Base-by-base conservation (phyloP, 2,329 filamentous ascomycete genomes). In the Zalaria obscura region DNA sequence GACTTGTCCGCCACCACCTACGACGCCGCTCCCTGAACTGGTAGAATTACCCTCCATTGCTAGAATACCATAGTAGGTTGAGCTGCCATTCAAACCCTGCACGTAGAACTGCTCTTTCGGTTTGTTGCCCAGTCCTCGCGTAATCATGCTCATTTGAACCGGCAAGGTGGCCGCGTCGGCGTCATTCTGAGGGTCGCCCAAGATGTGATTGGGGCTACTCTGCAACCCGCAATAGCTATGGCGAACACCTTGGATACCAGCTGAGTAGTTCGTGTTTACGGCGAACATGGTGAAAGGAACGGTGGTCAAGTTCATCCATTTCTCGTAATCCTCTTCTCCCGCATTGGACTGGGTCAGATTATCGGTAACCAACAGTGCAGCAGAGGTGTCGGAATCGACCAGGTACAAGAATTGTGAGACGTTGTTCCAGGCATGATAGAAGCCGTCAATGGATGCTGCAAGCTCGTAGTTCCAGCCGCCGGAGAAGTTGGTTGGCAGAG, bases 31-130 rank as follows among this genome's bases (percentile, higher is more conserved):
- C 1, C 71, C 71, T 3, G 64, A 64, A 5, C 65, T 67, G 25
- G 73, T 79, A 1, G 68, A 68, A 54, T 68, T 66, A 29, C 64
- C 68, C n/a, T 66, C 55, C 59, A 76, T 66, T 7, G 83, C 83
- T 9, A 95, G 64, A 41, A 87, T 79, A 0, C 77, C 86, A 32
- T 69, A 67, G 53, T 96, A 96, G 0, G 62, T 67, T 4, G 80
- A 78, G 50, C 76, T 84, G 3, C 71, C 64, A 46, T 86, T 83
- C 34, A 98, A 71, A 0, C 78, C 76, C 32, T 73, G 76, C 38
- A 95, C 70, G 52, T 89, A 86, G 58, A 98, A 94, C 53, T 94
- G 86, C 57, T 93, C 80, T 57, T 87, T 88, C 1, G 84, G 84
- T 45, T 78, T 68, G 39, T 75, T 75, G 3, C 76, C 76, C 1